Percentiles rank a stretch among this genome's conserved stretches.
Conservation (phyloP, 208 protist species). For the Trypanosoma grayi region DNA sequence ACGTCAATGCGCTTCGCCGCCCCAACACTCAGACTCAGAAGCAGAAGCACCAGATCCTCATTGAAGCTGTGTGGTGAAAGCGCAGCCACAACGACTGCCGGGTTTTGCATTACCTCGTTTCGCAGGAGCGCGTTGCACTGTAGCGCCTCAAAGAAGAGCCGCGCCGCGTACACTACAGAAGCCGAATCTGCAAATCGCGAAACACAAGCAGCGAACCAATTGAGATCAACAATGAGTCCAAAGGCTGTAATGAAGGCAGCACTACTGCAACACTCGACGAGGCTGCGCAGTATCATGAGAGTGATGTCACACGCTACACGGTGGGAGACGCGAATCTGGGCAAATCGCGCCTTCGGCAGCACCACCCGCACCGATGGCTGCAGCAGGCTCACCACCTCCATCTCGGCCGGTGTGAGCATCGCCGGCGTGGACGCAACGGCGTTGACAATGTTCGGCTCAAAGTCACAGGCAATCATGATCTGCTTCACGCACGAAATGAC, state of each 20-base stretch:
- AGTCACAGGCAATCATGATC: constrained; percentile 66
- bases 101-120: constrained; percentile 48
- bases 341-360: constrained; percentile 44
- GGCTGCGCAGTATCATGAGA: constrained; percentile 43
- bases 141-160: constrained; percentile 70
- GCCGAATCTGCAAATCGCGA: constrained; percentile 66
- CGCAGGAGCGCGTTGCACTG: constrained; percentile 42
- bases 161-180: constrained; percentile 69
- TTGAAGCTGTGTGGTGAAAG: constrained; percentile 55
- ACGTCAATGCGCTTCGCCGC: constrained; percentile 46
- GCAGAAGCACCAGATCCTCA: constrained; percentile 68
- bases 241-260: constrained; percentile 44
- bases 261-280: constrained; percentile 55
- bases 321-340: constrained; percentile 19
- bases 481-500: constrained; percentile 64
- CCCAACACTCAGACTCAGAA: constrained; percentile 61
- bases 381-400: not conserved
- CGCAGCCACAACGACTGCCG: constrained; percentile 54
- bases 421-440: constrained; percentile 51
- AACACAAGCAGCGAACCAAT: constrained; percentile 64
- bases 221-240: constrained; percentile 44
- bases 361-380: constrained; percentile 10
- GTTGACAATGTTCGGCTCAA: constrained; percentile 59
- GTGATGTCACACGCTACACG: constrained; percentile 47
- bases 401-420: constrained; percentile 48